Evolutionary conservation across 129 eudicot species (phyloP).

Genomic region (Smallanthus sonchifolius): DNA sequence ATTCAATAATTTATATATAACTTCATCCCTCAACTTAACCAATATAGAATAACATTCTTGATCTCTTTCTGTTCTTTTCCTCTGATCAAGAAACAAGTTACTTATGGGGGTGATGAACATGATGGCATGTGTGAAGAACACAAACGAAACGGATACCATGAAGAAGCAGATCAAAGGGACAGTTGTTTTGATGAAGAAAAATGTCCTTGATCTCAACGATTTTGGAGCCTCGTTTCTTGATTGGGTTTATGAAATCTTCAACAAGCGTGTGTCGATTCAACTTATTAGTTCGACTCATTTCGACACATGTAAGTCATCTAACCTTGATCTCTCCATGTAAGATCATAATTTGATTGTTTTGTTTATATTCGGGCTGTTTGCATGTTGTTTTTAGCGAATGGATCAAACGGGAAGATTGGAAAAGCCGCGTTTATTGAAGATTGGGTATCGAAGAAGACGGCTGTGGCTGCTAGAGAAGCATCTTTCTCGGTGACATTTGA

Average conservation of each 20-base stretch:
- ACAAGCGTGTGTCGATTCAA: conserved; percentile 57
- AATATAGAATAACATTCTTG: not conserved
- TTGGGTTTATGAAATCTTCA: conserved; percentile 50
- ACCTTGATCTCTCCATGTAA: not conserved
- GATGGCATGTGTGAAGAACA: conserved; percentile 12
- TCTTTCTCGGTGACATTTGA: conserved; percentile 47
- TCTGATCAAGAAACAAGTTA: not conserved
- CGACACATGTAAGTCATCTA: conserved; percentile 35
- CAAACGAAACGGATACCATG: conserved; percentile 3
- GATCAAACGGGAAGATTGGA: conserved; percentile 48
- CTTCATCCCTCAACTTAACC: not conserved
- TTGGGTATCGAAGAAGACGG: conserved; percentile 37
- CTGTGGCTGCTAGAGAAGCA: conserved; percentile 42
- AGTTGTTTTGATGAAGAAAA: conserved; percentile 69
- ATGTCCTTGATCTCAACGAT: conserved; percentile 47
- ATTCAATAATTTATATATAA: not conserved
- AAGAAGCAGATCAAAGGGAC: conserved; percentile 47
- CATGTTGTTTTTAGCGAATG: conserved; percentile 24
- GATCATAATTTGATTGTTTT: not conserved
- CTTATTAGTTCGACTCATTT: conserved; percentile 50
- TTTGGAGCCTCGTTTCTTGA: conserved; percentile 49
- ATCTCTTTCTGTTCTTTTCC: not conserved
- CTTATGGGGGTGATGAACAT: conserved; percentile 19
- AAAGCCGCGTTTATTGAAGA: conserved; percentile 52
- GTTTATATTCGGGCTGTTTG: not conserved